Evolutionary conservation across 169 alveolate genomes (phyloP), one percentile per base, ranked within the genome.

Genomic region (Ichthyophthirius multifiliis): DNA sequence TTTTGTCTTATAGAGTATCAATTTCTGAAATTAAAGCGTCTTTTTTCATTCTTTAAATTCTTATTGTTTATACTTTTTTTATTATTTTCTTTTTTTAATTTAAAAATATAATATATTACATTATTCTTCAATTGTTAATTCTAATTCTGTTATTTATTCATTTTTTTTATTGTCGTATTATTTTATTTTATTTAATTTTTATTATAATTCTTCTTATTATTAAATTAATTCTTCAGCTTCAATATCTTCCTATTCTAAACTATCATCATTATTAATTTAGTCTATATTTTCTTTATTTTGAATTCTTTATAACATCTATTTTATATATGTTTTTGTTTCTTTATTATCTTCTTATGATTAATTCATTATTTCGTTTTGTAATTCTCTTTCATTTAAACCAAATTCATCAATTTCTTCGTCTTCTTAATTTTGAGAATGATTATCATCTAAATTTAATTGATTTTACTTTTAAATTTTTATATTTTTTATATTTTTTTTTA

Each of bases 351-450:
- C 1, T 27, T 27, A 34, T 55, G 7, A 41, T 41, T 41, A 7
- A 9, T 41, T 9, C 46, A 9, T 13, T 41, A 9, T 9, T 41
- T 41, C 7, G 46, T 55, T 20, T 27, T 55, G 0, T 27, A 10
- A 55, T 55, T 55, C 41, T 6, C 31, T 55, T 55, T 55, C 71
- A 27, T 55, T 55, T 55, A 55, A 55, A 10, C 71, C 71, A 55
- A 55, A 55, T 6, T 55, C 71, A 55, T 55, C 71, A 55, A 27
- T 27, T 16, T 55, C 71, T 3, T 18, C 71, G 0, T 55, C 71
- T 55, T 55, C 71, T 3, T 27, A 3, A 12, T 55, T 27, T 3
- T n/a, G 39, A 0, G 23, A 10, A 20, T 55, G 31, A 55, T 55
- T 55, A 2, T 55, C 23, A 1, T 55, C 39, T 10, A 15, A 16